Evolutionary conservation across 2,329 filamentous ascomycete genomes (phyloP).

Genomic region (Fusarium sororula): DNA sequence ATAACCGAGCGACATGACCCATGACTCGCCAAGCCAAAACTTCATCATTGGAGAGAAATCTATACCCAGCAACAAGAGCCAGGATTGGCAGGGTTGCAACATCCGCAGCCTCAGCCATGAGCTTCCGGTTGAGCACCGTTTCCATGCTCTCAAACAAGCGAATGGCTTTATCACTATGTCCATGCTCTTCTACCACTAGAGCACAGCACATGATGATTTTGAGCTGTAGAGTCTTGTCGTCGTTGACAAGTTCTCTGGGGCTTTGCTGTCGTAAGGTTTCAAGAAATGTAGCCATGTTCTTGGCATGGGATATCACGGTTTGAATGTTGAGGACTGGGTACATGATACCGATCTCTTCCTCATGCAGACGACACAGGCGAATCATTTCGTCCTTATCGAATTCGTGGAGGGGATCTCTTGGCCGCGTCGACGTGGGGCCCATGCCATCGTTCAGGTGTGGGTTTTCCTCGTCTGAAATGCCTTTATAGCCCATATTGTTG

Average conservation of each 20-base stretch:
- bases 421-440: constrained; percentile 44
- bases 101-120: constrained; percentile 63
- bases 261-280: constrained; percentile 58
- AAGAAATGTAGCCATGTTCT: constrained; percentile 75
- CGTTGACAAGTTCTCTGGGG: constrained; percentile 53
- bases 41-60: constrained; percentile 89
- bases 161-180: constrained; percentile 77
- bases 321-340: constrained; percentile 86
- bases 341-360: constrained; percentile 93
- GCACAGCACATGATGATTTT: constrained; percentile 87
- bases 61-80: constrained; percentile 68
- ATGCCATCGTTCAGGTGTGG: constrained; percentile 46
- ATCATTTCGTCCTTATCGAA: constrained; percentile 82
- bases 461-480: constrained; percentile 71
- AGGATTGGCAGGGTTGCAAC: constrained; percentile 61
- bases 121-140: constrained; percentile 71
- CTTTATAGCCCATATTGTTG: constrained; percentile 87
- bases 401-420: constrained; percentile 79
- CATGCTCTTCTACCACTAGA: constrained; percentile 79
- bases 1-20: constrained; percentile 82
- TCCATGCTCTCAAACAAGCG: constrained; percentile 81
- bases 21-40: constrained; percentile 87
- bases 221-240: constrained; percentile 71
- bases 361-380: constrained; percentile 79
- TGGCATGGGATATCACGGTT: constrained; percentile 74